phyloP scores from a whole-genome alignment of 2,329 filamentous ascomycete genomes.

The Sporothrix schenckii region DNA sequence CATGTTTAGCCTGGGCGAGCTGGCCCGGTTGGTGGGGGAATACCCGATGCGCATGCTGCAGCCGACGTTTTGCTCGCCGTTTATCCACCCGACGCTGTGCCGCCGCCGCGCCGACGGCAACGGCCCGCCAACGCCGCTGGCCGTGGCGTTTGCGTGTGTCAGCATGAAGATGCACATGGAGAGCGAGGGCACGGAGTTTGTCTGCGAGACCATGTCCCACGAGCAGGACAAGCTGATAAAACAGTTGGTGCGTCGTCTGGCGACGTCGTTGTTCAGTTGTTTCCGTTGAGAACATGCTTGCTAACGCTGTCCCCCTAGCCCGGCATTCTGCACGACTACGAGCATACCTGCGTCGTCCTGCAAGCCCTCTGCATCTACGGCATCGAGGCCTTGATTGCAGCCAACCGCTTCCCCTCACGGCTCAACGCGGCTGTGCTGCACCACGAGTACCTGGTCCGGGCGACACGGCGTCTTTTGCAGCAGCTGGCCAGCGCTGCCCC shows the following conservation, averaged over 20 bases:
- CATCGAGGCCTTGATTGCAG: conserved; percentile 20
- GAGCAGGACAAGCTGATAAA: conserved; percentile 21
- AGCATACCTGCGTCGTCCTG: conserved; percentile 3
- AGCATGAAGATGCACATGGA: conserved; percentile 24
- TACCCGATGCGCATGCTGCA: conserved; percentile 18
- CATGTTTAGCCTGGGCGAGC: conserved; percentile 19
- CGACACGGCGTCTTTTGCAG: conserved; percentile 8
- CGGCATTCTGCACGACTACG: not conserved
- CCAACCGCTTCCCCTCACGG: conserved; percentile 13
- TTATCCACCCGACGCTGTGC: conserved; percentile 17
- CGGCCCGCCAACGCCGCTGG: not conserved
- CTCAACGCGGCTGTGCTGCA: conserved; percentile 16
- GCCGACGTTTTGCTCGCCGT: conserved; percentile 3
- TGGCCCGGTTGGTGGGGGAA: conserved; percentile 16
- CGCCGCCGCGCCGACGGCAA: not conserved
- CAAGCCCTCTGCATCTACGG: conserved; percentile 22
- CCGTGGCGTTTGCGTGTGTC: conserved; percentile 18
- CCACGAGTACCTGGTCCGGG: conserved; percentile 18
- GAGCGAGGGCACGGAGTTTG: conserved; percentile 3
- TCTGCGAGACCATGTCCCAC: conserved; percentile 16
- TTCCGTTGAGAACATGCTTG: not conserved
- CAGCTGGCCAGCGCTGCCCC: not conserved
- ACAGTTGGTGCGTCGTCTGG: not conserved
- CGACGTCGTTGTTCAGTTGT: not conserved
- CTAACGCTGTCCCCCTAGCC: not conserved